These are phyloP conservation scores for Candida arabinofermentans DNA, from an alignment of 805 yeast genomes.

Conservation along the genomic window DNA sequence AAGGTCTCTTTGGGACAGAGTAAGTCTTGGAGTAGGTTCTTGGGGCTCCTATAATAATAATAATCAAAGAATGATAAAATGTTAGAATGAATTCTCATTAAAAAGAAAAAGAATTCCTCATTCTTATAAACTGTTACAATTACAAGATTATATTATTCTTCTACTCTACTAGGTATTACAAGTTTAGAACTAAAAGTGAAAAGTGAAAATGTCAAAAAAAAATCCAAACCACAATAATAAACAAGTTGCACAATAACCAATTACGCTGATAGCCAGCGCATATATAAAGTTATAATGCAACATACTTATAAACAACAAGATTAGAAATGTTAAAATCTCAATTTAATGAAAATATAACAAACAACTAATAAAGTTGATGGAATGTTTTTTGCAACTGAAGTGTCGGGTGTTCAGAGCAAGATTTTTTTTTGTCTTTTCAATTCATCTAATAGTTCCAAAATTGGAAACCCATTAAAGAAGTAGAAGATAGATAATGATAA, in stretches of 20 bases:
- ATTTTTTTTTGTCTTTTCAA: not conserved
- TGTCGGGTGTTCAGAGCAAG: conserved; percentile 82
- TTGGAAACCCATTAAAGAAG: not conserved
- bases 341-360: not conserved
- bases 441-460: not conserved
- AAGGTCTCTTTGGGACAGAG: conserved; percentile 99
- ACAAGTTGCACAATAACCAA: too few species aligned
- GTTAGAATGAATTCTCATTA: conserved; percentile 14
- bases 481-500: not conserved
- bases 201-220: conserved; percentile 1
- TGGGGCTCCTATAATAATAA: conserved; percentile 74
- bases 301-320: too few species aligned
- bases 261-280: too few species aligned
- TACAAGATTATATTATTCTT: conserved; percentile 1
- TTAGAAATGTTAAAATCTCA: too few species aligned
- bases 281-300: too few species aligned
- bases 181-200: not conserved
- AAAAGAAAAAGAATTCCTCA: not conserved
- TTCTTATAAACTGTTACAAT: not conserved
- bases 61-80: not conserved
- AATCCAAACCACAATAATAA: conserved; percentile 1
- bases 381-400: conserved; percentile 54
- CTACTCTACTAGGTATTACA: not conserved
- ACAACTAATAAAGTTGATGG: not conserved
- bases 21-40: conserved; percentile 99